A percentile compares a stretch with the other conserved stretches of the same genome.
Conservation (phyloP, 2,329 filamentous ascomycete species). For the Penicillium sp. region DNA sequence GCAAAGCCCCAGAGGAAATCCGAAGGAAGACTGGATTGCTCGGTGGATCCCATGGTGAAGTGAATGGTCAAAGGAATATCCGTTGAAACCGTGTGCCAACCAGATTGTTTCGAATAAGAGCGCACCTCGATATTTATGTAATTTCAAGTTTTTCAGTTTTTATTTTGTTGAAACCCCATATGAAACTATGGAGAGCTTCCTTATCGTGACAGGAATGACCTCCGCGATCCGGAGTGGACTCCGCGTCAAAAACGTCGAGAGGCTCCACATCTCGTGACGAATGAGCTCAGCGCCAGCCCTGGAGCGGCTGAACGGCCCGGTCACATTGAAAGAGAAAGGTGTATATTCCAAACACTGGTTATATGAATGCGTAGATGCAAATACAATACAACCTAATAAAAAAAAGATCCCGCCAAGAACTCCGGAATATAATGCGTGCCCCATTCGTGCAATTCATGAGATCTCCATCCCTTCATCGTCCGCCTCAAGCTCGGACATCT, state of each 20-base stretch:
- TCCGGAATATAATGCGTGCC: conserved; percentile 18
- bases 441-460: conserved; percentile 28
- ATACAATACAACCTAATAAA: conserved; percentile 6
- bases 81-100: not conserved
- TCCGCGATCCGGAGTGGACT: conserved; percentile 23
- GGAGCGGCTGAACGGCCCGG: conserved; percentile 13
- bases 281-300: conserved; percentile 2
- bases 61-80: not conserved
- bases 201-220: conserved; percentile 26
- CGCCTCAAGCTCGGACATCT: conserved; percentile 43
- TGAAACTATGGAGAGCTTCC: conserved; percentile 17
- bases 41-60: conserved; percentile 28
- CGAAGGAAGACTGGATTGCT: conserved; percentile 51
- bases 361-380: not conserved
- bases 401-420: conserved; percentile 16
- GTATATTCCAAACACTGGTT: not conserved
- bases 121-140: conserved; percentile 12
- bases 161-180: not conserved
- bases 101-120: not conserved
- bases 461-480: conserved; percentile 51
- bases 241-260: conserved; percentile 21
- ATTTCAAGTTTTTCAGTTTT: not conserved
- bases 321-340: conserved; percentile 4
- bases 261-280: conserved; percentile 12
- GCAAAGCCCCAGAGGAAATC: conserved; percentile 80